Conservation (phyloP, 306 rosid genomes). For the Boehmeria nivea region DNA sequence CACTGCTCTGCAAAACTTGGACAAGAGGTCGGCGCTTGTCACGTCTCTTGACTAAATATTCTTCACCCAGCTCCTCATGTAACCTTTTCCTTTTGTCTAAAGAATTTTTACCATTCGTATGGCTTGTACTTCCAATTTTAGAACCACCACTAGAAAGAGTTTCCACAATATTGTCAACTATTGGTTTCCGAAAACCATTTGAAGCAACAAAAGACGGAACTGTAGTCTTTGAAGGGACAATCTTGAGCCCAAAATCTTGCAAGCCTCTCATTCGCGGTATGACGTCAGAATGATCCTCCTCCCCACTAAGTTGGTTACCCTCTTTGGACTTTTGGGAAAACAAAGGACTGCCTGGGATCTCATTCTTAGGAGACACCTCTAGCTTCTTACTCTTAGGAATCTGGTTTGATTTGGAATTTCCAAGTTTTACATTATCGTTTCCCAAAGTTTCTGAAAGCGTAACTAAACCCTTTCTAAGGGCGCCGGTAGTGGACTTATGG, state of each 20-base stretch:
- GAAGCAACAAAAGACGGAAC: conserved; percentile 34
- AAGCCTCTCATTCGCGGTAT: conserved; percentile 55
- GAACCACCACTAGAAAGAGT: conserved; percentile 30
- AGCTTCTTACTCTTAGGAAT: conserved; percentile 23
- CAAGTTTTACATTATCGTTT: conserved; percentile 31
- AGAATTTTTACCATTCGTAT: conserved; percentile 34
- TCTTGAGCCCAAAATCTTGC: conserved; percentile 55
- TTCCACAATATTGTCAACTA: conserved; percentile 33
- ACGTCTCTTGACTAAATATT: conserved; percentile 26
- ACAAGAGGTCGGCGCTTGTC: conserved; percentile 19
- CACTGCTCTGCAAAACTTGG: conserved; percentile 29
- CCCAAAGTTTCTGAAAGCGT: conserved; percentile 31
- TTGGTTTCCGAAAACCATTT: conserved; percentile 38
- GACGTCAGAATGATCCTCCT: conserved; percentile 43
- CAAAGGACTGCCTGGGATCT: conserved; percentile 25
- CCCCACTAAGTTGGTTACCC: conserved; percentile 41
- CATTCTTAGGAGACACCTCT: conserved; percentile 31
- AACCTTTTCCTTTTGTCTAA: conserved; percentile 26
- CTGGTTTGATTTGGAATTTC: conserved; percentile 26
- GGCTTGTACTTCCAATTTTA: conserved; percentile 30
- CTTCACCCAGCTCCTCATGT: conserved; percentile 23
- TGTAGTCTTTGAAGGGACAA: conserved; percentile 40
- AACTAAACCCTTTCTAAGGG: conserved; percentile 32
- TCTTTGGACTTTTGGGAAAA: conserved; percentile 31
- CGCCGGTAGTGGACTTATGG: conserved; percentile 34